Base-by-base conservation (phyloP, 176 grass and related monocot genomes). In the Urochloa ruziziensis region DNA sequence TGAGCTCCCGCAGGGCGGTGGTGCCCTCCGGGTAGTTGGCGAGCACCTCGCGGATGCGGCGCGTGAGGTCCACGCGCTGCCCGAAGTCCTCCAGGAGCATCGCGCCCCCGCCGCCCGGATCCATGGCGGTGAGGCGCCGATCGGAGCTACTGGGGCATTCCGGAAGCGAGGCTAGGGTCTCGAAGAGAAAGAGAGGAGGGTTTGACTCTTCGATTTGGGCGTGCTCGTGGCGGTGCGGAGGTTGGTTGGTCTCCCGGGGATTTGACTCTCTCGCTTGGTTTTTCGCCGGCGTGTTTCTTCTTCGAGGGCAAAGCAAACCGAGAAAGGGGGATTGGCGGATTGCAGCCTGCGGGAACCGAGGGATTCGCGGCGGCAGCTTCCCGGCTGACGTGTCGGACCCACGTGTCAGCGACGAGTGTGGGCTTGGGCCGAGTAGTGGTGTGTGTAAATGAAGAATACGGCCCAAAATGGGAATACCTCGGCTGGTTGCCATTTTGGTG, bases 1-100 rank as follows among this genome's bases (percentile, higher is more conserved):
- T 92, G 62, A 97, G 94, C 87, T 97, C 91, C 65, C 91, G 91
- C 65, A 97, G 91, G 69, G 93, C 91, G 46, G 94, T 97, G 34
- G 94, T 97, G 52, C 91, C 94, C 86, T 94, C 94, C 34, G 94
- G 94, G 85, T 97, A 97, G 89, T 94, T 97, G 40, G 91, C 83
- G 29, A 97, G 87, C 80, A 97, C 90, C 91, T 94, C 94, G 25
- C 94, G 94, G 80, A 97, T 97, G 63, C 94, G 91, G 47, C 94
- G 92, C 75, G 89, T 97, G 32, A 97, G 90, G 85, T 97, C 94
- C 51, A 94, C 94, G 70, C 89, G 89, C 91, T 97, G 94, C 16
- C 91, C 91, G 79, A 97, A 97, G 84, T 97, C 94, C 94, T 97
- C 94, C 47, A 94, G 63, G 25, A 88, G 86, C 91, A 83, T 93